These are phyloP conservation scores for Mychonastes homosphaera DNA, from an alignment of 139 green algal genomes.

Conservation along the genomic window DNA sequence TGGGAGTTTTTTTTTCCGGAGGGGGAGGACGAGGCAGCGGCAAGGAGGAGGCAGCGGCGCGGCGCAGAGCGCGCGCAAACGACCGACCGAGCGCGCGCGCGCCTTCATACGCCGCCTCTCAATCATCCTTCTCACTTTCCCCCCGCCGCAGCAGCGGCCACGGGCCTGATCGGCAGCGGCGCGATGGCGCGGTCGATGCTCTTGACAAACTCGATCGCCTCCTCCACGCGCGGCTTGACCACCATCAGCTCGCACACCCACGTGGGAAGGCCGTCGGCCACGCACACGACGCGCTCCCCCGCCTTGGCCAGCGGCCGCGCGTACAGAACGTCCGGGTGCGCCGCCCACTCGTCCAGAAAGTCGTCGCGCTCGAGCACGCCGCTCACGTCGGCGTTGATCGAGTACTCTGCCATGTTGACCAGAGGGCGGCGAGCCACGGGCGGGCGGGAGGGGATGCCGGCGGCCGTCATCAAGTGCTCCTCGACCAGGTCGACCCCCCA, in stretches of 20 bases:
- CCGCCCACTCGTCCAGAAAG: constrained; percentile 48
- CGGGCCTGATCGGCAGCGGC: constrained; percentile 7
- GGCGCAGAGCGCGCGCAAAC: too few species aligned
- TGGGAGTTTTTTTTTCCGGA: too few species aligned
- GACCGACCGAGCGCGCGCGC: too few species aligned
- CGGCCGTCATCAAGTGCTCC: constrained; percentile 61
- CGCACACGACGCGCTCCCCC: constrained; percentile 30
- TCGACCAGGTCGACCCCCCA: constrained; percentile 61
- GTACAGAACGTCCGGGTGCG: constrained; percentile 61
- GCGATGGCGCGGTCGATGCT: constrained; percentile 33
- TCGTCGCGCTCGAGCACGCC: constrained; percentile 38
- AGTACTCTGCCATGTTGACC: constrained; percentile 65
- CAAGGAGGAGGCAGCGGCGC: too few species aligned
- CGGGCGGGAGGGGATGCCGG: constrained; percentile 70
- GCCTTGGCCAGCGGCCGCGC: constrained; percentile 50
- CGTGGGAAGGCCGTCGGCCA: constrained; percentile 74
- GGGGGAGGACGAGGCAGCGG: too few species aligned
- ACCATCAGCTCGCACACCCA: constrained; percentile 72
- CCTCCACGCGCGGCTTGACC: constrained; percentile 33
- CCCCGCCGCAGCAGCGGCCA: neutral
- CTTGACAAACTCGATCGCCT: constrained; percentile 61
- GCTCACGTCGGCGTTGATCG: constrained; percentile 58
- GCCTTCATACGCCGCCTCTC: neutral
- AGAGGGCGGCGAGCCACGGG: constrained; percentile 48
- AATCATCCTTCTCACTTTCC: neutral